Base-by-base conservation (phyloP, 2,329 filamentous ascomycete species). In the Stromatinia cepivora region DNA sequence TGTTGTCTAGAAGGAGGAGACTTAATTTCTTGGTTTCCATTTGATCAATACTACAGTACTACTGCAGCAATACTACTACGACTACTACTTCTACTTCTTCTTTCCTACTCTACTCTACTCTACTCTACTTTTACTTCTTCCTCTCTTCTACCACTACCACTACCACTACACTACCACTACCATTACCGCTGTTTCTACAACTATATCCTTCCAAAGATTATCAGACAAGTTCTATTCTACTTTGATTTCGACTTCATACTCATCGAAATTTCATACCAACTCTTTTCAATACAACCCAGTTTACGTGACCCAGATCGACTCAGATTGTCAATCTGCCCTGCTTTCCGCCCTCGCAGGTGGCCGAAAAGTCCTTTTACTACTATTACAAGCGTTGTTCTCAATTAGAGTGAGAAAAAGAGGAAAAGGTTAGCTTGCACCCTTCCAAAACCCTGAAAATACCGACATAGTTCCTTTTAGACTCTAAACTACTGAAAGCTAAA, bases 381-480 rank as follows among this genome's bases (percentile, higher is more conserved):
- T 48, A 48, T 9, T 31, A 13, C 45, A 36, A 62, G 45, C 17
- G 4, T 36, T 17, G 34, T 62, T 25, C n/a, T 63, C 59, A 52
- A 28, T 39, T 15, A 36, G n/a, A 36, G 45, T 25, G 58, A n/a
- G 59, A 52, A n/a, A 39, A 25, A 52, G 48, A 52, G 22, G 39
- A 63, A 34, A 63, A 52, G 61, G 61, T 63, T 63, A 63, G 61
- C n/a, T 11, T 45, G 17, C 31, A 66, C 15, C 15, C 10, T 48
- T 46, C 28, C 36, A 34, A 56, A 56, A 36, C 46, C 54, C 36
- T 39, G 17, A 20, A 25, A 34, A n/a, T 61, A 58, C 54, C 54
- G 65, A 67, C 56, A 48, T 67, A 61, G 34, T 61, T 36, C 65
- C 54, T 48, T 57, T 48, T 57, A 66, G 34, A 57, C 45, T 25